A percentile compares a stretch with the other conserved stretches of the same genome.
Evolutionary conservation across 306 rosid genomes (phyloP).

Genomic region (Cicer chorassanicum): DNA sequence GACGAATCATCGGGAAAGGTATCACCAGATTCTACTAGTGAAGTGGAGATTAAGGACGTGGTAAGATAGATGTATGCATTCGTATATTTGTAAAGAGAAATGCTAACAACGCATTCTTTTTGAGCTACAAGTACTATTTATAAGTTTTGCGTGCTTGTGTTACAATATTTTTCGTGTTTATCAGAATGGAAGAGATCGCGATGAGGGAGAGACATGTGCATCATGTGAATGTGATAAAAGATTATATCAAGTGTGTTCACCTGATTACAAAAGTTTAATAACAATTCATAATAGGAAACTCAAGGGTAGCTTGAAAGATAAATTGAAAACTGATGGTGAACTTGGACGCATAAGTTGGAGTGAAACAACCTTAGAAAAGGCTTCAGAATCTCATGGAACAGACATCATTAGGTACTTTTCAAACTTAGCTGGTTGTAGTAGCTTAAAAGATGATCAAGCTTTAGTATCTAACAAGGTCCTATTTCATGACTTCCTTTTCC

Average conservation of each 20-base stretch:
- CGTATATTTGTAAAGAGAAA: conserved; percentile 6
- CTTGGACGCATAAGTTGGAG: conserved; percentile 87
- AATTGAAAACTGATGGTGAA: conserved; percentile 61
- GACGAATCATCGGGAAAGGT: conserved; percentile 57
- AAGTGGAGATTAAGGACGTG: conserved; percentile 50
- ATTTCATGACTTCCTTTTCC: background rate
- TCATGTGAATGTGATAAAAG: conserved; percentile 47
- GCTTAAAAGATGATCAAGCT: background rate
- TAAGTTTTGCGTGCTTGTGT: conserved; percentile 2
- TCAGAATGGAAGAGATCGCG: conserved; percentile 69
- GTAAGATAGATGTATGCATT: conserved; percentile 46
- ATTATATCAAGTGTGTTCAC: conserved; percentile 53
- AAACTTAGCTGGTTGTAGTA: background rate
- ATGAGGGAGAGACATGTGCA: conserved; percentile 48
- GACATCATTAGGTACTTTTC: conserved; percentile 75
- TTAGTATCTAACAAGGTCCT: background rate
- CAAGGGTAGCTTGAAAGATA: conserved; percentile 69
- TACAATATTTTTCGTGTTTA: conserved; percentile 27
- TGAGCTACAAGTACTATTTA: background rate
- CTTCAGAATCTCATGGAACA: conserved; percentile 62
- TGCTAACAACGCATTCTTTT: background rate
- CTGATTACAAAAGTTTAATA: conserved; percentile 71
- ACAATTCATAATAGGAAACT: conserved; percentile 80
- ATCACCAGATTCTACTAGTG: conserved; percentile 44
- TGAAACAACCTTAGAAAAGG: conserved; percentile 77